Evolutionary conservation across 768 basidiomycete genomes (phyloP), one percentile per base, ranked within the genome.

Genomic region (Clathrus columnatus): DNA sequence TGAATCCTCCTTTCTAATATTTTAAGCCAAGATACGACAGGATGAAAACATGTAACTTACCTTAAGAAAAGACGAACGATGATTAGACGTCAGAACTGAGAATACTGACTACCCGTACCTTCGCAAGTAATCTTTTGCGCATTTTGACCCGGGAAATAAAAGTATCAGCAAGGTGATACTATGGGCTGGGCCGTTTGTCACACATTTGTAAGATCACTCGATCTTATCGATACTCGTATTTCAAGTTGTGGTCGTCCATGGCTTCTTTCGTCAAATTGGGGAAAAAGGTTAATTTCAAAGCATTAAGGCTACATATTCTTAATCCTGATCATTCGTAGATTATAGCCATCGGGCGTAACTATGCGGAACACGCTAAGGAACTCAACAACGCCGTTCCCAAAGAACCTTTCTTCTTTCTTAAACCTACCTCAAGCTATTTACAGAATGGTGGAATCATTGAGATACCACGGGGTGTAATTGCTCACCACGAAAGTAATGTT

Each of bases 321-420:
- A 23, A 24, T 41, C 26, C 29, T 52, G 6, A 36, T 57, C 16
- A 16, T 27, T n/a, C n/a, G 52, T 49, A 92, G 87, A 94, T 97
- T 62, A 85, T 97, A 30, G 94, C 92, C 30, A 97, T 98, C 57
- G 95, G 95, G 29, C 82, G 95, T 57, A 97, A 96, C 74, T 96
- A 95, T 68, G 81, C 79, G 5, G 88, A 88, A 29, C 94, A 96
- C 61, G 84, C 85, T 67, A 91, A 88, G 69, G 96, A 99, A 65
- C 78, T 98, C 30, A 85, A 84, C 64, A 97, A 97, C 67, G 73
- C 86, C 5, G 72, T 85, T 5, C 94, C 95, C 0, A 88, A 84
- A 67, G 94, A 97, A 65, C 96, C 96, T 0, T 97, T 99, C 77
- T 94, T 97, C 79, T 99, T 99, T 75, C 72, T 98, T 24, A 99